Evolutionary conservation across 768 basidiomycete species (phyloP), one percentile per base, ranked within the genome.

Genomic region (Kwoniella sp.): DNA sequence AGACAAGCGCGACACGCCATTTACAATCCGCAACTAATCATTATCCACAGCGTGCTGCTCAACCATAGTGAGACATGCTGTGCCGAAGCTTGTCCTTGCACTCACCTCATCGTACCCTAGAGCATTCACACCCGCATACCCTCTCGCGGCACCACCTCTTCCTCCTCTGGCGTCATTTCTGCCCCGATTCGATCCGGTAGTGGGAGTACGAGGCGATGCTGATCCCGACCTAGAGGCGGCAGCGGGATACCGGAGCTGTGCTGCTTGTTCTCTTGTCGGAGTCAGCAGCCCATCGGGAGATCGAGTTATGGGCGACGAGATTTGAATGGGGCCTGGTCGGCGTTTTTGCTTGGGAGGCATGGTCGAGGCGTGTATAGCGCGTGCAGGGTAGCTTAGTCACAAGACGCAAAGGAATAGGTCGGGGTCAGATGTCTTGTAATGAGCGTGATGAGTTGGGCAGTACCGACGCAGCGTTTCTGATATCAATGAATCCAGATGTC

Each of bases 61-160:
- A n/a, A n/a, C n/a, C n/a, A n/a, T n/a, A n/a, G n/a, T n/a, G n/a
- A n/a, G n/a, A n/a, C n/a, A n/a, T n/a, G n/a, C n/a, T n/a, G n/a
- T n/a, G n/a, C n/a, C n/a, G 4, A 5, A 17, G 23, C 34, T 5
- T 11, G 9, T 37, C 37, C 55, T 34, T 7, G 28, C 56, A 65
- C 63, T 65, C 63, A 65, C 63, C 56, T 65, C 63, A 38, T 65
- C 63, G 28, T 65, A 59, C n/a, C 34, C 34, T 34, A 34, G 34
- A 34, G 34, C 34, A 34, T 34, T 34, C 7, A 52, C 62, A 23
- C 59, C 47, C 41, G 48, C 23, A 45, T 63, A 15, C 22, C 54
- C 45, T 2, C 45, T 57, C 55, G 38, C n/a, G n/a, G n/a, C 48
- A 57, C 63, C 63, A 15, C 50, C 55, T 56, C 45, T 25, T 23